Base-by-base conservation (phyloP, 192 early-diverging fungal genomes). In the Coemansia sp. region DNA sequence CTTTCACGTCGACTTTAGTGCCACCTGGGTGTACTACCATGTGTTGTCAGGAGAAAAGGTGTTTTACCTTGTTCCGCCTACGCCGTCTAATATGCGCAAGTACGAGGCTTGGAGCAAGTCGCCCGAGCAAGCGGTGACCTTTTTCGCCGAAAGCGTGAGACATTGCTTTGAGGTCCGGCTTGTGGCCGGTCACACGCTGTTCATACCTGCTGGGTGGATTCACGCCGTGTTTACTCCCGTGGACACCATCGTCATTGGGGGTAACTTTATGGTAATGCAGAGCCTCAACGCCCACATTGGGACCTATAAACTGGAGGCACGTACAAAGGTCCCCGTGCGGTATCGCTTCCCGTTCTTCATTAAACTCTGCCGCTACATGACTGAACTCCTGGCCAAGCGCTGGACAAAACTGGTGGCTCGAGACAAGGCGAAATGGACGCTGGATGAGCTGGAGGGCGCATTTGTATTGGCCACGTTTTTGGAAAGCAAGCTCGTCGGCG, bases 151-250 rank as follows among this genome's bases (percentile, higher is more conserved):
- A 67, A 84, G 87, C 64, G 94, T 95, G 24, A 87, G 88, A 64
- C 85, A 91, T 48, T 94, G 93, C 63, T 87, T 90, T 61, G 87
- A 89, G 66, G 92, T 96, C 9, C 84, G 86, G 3, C 74, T 98
- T 2, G 61, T 77, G 27, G 86, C 93, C 16, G 93, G 93, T 6
- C 93, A 95, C 73, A 98, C 96, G 17, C 85, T 93, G 90, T 93
- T 96, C 46, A 95, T 98, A 57, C 96, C 96, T 19, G 89, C 94
- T 7, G 96, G 96, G 36, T 98, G 96, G 95, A 96, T 98, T 67
- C 96, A 98, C 73, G 92, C 96, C 1, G 94, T 96, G 7, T 92
- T 91, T 70, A 98, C 94, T 4, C 92, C 94, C 7, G 79, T 82
- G 21, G 93, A 96, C 56, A 88, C 93, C 0, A 78, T 98, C 7